These are phyloP conservation scores for Fusarium stilboides DNA, from an alignment of 2,329 filamentous ascomycete species.

Conservation along the genomic window DNA sequence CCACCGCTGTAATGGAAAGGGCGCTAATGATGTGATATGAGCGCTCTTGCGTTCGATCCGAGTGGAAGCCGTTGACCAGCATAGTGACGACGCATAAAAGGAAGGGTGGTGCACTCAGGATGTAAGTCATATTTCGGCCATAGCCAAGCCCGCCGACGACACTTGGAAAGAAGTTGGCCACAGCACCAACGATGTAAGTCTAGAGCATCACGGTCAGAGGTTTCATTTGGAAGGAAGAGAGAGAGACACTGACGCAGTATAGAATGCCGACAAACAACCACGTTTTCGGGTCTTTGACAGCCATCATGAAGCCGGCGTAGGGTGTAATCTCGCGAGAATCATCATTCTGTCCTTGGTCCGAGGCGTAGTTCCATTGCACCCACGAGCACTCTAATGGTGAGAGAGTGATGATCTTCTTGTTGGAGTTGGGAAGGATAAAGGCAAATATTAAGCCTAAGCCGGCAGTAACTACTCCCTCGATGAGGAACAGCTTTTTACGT, in stretches of 20 bases:
- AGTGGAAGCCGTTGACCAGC: conserved; percentile 42
- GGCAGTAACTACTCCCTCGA: conserved; percentile 16
- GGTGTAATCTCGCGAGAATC: conserved; percentile 9
- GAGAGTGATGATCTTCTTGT: conserved; percentile 3
- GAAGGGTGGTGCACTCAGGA: conserved; percentile 45
- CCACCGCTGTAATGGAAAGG: background rate
- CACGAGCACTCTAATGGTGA: conserved; percentile 12
- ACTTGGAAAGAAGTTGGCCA: conserved; percentile 47
- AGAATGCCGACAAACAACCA: conserved; percentile 14
- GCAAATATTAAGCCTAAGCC: conserved; percentile 17
- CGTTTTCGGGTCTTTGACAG: conserved; percentile 15
- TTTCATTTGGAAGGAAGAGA: no score
- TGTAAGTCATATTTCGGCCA: conserved; percentile 39
- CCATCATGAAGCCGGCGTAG: conserved; percentile 47
- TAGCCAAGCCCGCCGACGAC: conserved; percentile 50
- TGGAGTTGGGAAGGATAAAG: conserved; percentile 18
- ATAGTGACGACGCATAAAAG: conserved; percentile 24
- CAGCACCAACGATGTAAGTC: conserved; percentile 13
- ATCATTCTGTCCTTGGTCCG: conserved; percentile 16
- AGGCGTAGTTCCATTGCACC: conserved; percentile 15
- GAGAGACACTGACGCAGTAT: background rate
- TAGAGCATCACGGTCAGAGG: background rate
- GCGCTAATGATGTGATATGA: conserved; percentile 4
- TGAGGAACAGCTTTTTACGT: conserved; percentile 16
- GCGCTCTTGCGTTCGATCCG: conserved; percentile 39